Base-by-base conservation (phyloP, 345 rosid genomes). In the Brassica nigra region DNA sequence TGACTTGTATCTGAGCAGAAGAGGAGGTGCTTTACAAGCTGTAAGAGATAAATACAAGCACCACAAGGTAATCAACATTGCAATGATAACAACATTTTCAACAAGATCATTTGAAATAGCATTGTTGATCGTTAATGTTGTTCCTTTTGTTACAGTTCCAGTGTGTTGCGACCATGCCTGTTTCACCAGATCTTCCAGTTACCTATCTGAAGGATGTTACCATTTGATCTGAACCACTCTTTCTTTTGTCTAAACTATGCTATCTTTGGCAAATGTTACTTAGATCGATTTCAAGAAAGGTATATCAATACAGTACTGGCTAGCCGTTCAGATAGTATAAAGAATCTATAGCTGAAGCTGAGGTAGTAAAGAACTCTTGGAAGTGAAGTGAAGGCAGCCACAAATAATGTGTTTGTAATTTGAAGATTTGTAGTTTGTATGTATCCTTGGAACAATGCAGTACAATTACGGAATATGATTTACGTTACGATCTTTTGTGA, bases 1-100 rank as follows among this genome's bases (percentile, higher is more conserved):
- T 69, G 83, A 80, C 68, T 69, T 80, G 67, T 80, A 80, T 42
- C 31, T 75, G 6, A 75, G 83, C 66, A 80, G 79, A 80, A 70
- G 83, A 75, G 76, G 83, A 69, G 84, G 81, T 44, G 68, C 83
- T 30, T 54, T 90, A 71, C 88, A 77, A 70, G 87, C 95, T 72
- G 81, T 92, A 4, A 84, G 97, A 77, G 91, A 92, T 12, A 92
- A 92, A 79, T 94, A 94, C 86, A 92, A 86, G 76, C 89, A 84
- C 62, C 93, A 88, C 34, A 87, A 89, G 96, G 97, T 90, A 70
- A 62, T 62, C 1, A 27, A 23, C 68, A 70, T 49, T 7, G 31
- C 42, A 61, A 14, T 68, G 16, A 47, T 6, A 8, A 44, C 8
- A 18, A 20, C 54, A 37, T 23, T 29, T 30, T 42, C 18, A 36